Evolutionary conservation across 2,329 filamentous ascomycete species (phyloP).

Genomic region (Tolypocladium amazonense): DNA sequence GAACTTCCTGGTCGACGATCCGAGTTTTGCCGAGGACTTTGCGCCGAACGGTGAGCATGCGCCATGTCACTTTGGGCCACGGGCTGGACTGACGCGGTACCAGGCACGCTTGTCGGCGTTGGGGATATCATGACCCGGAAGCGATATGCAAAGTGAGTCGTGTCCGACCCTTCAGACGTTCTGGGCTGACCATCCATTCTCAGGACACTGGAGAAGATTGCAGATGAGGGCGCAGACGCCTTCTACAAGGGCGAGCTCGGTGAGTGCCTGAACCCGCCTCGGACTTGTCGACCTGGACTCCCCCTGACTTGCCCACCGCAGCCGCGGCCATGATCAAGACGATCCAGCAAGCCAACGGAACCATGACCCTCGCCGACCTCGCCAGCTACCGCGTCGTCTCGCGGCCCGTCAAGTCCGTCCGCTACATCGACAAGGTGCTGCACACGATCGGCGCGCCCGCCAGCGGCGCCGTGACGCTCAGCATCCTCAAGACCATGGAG

Average conservation of each 20-base stretch:
- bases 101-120: constrained; percentile 53
- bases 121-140: constrained; percentile 73
- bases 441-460: constrained; percentile 63
- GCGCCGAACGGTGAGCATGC: constrained; percentile 54
- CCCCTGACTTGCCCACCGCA: constrained; percentile 18
- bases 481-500: constrained; percentile 72
- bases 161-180: background rate
- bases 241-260: constrained; percentile 65
- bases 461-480: constrained; percentile 65
- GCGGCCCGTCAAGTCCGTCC: constrained; percentile 51
- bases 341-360: constrained; percentile 63
- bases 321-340: constrained; percentile 63
- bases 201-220: constrained; percentile 65
- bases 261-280: constrained; percentile 5
- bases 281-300: background rate
- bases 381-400: constrained; percentile 58
- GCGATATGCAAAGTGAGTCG: constrained; percentile 53
- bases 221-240: constrained; percentile 56
- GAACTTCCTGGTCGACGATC: constrained; percentile 64
- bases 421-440: constrained; percentile 62
- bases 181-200: constrained; percentile 2
- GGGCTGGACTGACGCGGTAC: background rate
- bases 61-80: background rate
- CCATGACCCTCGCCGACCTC: constrained; percentile 73
- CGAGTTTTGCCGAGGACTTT: constrained; percentile 79